phyloP scores from a whole-genome alignment of 2,329 filamentous ascomycete species.

The Diaporthe capsici region DNA sequence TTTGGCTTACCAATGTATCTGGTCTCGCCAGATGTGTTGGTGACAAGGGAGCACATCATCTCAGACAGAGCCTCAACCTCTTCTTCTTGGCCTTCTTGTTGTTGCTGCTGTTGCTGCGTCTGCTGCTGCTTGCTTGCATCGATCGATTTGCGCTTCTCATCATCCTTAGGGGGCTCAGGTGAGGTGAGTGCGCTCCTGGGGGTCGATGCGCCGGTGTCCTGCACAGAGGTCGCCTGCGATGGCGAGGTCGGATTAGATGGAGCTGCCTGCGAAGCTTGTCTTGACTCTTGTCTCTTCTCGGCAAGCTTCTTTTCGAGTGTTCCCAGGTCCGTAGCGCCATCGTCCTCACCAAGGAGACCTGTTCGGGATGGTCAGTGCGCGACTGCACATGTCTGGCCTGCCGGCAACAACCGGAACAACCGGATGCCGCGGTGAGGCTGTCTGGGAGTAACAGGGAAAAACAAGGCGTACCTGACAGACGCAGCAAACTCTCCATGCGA shows the following conservation, averaged over 20 bases:
- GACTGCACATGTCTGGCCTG: slow-evolving; percentile 46
- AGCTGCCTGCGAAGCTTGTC: slow-evolving; percentile 62
- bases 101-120: background rate
- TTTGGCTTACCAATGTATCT: slow-evolving; percentile 85
- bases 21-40: slow-evolving; percentile 94
- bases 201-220: slow-evolving; percentile 60
- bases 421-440: slow-evolving; percentile 7
- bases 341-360: slow-evolving; percentile 87
- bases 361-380: slow-evolving; percentile 33
- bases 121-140: slow-evolving; percentile 45
- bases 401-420: slow-evolving; percentile 14
- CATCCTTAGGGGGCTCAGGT: slow-evolving; percentile 60
- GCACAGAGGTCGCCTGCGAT: slow-evolving; percentile 60
- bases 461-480: slow-evolving; percentile 76
- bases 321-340: slow-evolving; percentile 88
- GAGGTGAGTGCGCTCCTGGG: slow-evolving; percentile 70
- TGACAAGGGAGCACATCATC: slow-evolving; percentile 99
- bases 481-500: slow-evolving; percentile 94
- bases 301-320: slow-evolving; percentile 84
- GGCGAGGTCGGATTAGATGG: slow-evolving; percentile 67
- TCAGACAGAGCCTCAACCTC: slow-evolving; percentile 92
- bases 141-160: slow-evolving; percentile 54
- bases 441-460: slow-evolving; percentile 11
- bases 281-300: slow-evolving; percentile 68
- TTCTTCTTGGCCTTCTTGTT: slow-evolving; percentile 62